Percentiles rank a stretch among this genome's conserved stretches.
These are phyloP conservation scores for Mycena vulgaris DNA, from an alignment of 768 basidiomycete genomes.

Conservation along the genomic window DNA sequence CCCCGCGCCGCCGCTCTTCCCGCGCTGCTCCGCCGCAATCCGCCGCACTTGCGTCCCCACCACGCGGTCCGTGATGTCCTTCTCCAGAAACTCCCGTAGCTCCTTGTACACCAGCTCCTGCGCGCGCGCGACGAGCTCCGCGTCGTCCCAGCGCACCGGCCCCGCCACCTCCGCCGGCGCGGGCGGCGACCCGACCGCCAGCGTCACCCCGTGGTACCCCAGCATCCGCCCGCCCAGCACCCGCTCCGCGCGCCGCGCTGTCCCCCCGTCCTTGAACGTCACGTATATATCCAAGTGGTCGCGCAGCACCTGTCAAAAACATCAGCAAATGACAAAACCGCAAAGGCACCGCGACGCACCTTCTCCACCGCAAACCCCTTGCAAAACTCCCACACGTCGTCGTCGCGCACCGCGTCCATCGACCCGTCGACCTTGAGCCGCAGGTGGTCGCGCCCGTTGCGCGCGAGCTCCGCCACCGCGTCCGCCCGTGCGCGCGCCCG, in stretches of 20 bases:
- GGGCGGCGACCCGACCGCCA: conserved; percentile 66
- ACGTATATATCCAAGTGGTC: conserved; percentile 85
- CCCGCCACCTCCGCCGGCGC: conserved; percentile 50
- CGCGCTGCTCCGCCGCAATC: conserved; percentile 63
- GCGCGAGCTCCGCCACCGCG: conserved; percentile 67
- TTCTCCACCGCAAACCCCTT: conserved; percentile 74
- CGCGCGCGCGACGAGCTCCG: conserved; percentile 69
- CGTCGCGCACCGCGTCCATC: conserved; percentile 67
- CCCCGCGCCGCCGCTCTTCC: conserved; percentile 42
- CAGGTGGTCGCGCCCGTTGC: conserved; percentile 79
- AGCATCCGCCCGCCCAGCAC: conserved; percentile 74
- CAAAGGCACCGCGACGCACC: conserved; percentile 60
- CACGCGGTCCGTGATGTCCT: conserved; percentile 76
- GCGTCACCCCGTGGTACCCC: conserved; percentile 70
- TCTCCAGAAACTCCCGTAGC: conserved; percentile 68
- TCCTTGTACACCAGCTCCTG: conserved; percentile 71
- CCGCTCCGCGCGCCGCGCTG: conserved; percentile 77
- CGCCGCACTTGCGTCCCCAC: conserved; percentile 68
- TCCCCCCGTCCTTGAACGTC: conserved; percentile 76
- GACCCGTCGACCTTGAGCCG: conserved; percentile 67
- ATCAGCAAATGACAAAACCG: background rate
- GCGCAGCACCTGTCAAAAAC: conserved; percentile 69
- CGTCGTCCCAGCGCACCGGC: conserved; percentile 66
- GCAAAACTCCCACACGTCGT: conserved; percentile 79
- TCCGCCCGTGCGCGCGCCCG: conserved; percentile 49